A percentile compares a stretch with the other conserved stretches of the same genome.
Evolutionary conservation across 352 stramenopile species (phyloP).

Genomic region (Peronospora farinosa): DNA sequence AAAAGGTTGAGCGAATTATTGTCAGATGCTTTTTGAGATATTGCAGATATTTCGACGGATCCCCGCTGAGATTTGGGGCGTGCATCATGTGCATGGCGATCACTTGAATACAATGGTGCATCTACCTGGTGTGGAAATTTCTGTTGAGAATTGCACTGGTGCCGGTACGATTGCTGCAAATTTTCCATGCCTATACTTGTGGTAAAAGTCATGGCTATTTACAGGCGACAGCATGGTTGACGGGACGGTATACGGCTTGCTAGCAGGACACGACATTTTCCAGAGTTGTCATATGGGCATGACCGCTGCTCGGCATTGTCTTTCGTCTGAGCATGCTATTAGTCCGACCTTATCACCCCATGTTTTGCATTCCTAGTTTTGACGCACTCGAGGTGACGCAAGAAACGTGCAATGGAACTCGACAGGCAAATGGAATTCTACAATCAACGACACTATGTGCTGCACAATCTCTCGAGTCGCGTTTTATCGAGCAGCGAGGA

Average conservation of each 20-base stretch:
- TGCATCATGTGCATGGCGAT: slow-evolving; percentile 41
- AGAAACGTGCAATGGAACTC: not conserved
- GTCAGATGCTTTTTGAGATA: slow-evolving; percentile 2
- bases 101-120: slow-evolving; percentile 55
- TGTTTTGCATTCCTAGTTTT: slow-evolving; percentile 29
- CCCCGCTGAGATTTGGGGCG: slow-evolving; percentile 67
- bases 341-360: slow-evolving; percentile 40
- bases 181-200: slow-evolving; percentile 1
- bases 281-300: slow-evolving; percentile 71
- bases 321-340: slow-evolving; percentile 62
- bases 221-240: slow-evolving; percentile 70
- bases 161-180: slow-evolving; percentile 34
- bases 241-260: slow-evolving; percentile 67
- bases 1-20: no score
- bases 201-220: slow-evolving; percentile 5
- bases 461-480: no score
- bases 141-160: slow-evolving; percentile 66
- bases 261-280: slow-evolving; percentile 54
- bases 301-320: slow-evolving; percentile 59
- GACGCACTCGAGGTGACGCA: not conserved
- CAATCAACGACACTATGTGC: slow-evolving; percentile 5
- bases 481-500: no score
- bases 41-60: slow-evolving; percentile 92
- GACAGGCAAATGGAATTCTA: not conserved
- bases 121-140: slow-evolving; percentile 46